Base-by-base conservation (phyloP, 148 eudicot species). In the Agrostemma githago region DNA sequence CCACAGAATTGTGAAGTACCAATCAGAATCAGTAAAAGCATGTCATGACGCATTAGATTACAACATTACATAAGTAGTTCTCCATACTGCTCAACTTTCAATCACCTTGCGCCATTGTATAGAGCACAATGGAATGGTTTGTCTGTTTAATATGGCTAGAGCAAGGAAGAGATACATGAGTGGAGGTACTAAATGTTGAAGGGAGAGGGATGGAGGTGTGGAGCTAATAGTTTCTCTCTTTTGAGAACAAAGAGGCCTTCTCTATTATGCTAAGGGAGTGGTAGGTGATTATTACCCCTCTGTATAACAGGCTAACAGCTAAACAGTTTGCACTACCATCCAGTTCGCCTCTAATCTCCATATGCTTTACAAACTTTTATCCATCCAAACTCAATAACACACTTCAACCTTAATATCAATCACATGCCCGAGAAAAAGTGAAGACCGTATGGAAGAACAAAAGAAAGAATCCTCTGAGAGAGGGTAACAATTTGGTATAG, bases 1-100 rank as follows among this genome's bases (percentile, higher is more conserved):
- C 63, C 72, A 38, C 34, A 51, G 68, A 63, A 64, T 58, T 67
- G 60, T n/a, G 16, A 72, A 60, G 62, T 10, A 44, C 53, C 34
- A 46, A 80, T 72, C 73, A 84, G 75, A 76, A 71, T 11, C 16
- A 46, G 61, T 39, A 60, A 74, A 37, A 63, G 17, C 2, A 42
- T 65, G 58, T 20, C 26, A 38, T 66, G 48, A 3, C 2, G 16
- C 16, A 38, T 17, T 34, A 15, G 43, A 21, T 26, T 26, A 26
- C 34, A 26, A 26, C 34, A 34, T 37, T 38, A 63, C 42, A 63
- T 16, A 39, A 65, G 46, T n/a, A 65, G 39, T 16, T 6, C 68
- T 38, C 34, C 34, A 26, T 26, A 26, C 34, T 26, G 34, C 26
- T 11, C 14, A 2, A 20, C 3, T 61, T 20, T 19, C 38, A 8